These are phyloP conservation scores for Gossypium schwendimanii DNA, from an alignment of 441 rosid species.

Conservation along the genomic window DNA sequence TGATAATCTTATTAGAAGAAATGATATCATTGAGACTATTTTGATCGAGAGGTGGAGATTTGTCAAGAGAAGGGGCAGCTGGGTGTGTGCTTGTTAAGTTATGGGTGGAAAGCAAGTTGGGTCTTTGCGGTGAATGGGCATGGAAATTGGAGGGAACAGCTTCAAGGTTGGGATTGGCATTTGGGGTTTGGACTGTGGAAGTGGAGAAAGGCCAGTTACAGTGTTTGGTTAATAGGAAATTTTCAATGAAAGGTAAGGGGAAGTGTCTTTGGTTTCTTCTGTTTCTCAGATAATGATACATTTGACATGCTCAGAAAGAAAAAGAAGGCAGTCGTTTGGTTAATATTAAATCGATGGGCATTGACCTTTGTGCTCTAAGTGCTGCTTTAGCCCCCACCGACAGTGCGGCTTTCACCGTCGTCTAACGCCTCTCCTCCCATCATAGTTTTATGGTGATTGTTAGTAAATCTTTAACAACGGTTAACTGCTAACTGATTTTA, in stretches of 20 bases:
- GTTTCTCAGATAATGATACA: slow-evolving; percentile 8
- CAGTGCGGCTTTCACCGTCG: background rate
- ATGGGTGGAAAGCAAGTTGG: slow-evolving; percentile 14
- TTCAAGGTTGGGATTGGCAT: slow-evolving; percentile 17
- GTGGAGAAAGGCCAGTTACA: slow-evolving; percentile 14
- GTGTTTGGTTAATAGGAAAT: slow-evolving; percentile 19
- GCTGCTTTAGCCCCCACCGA: background rate
- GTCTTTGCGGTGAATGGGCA: slow-evolving; percentile 8
- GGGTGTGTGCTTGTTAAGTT: slow-evolving; percentile 3
- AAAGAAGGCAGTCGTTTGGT: background rate
- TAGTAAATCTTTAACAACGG: background rate
- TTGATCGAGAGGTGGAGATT: background rate
- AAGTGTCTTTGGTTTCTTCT: background rate
- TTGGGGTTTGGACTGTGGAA: slow-evolving; percentile 14
- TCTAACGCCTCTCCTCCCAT: background rate
- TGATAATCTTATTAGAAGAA: slow-evolving; percentile 48
- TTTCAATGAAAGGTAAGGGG: background rate
- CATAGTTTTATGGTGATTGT: background rate
- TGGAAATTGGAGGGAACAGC: slow-evolving; percentile 15
- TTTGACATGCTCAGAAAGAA: slow-evolving; percentile 6
- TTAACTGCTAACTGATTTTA: background rate
- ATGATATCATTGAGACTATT: background rate
- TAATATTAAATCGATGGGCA: background rate
- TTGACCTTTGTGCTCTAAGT: background rate
- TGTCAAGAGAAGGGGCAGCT: no score